Evolutionary conservation across 495 filamentous ascomycete genomes (phyloP).

Genomic region (Rusavskia elegans): DNA sequence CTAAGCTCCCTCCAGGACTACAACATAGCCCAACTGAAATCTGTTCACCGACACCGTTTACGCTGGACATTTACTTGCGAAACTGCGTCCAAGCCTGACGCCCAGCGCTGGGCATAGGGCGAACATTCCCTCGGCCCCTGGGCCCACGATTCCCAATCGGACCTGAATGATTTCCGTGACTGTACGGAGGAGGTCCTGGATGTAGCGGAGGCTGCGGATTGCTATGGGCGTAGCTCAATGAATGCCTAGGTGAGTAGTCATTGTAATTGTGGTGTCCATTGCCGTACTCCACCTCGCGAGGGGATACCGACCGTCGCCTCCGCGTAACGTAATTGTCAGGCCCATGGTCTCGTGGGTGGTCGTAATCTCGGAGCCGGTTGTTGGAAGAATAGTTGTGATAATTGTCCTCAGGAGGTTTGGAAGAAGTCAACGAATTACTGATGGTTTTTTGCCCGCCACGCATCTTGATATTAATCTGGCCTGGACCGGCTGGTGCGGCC

Average conservation of each 20-base stretch:
- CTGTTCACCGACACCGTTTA: neutral
- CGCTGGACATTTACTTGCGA: constrained; percentile 6
- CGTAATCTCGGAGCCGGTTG: neutral
- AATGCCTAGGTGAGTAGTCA: neutral
- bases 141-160: neutral
- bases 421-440: no score
- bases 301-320: neutral
- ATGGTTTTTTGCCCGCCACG: neutral
- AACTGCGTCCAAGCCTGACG: constrained; percentile 22
- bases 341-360: no score
- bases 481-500: constrained; percentile 4
- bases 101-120: constrained; percentile 22
- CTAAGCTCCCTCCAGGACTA: no score
- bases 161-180: neutral
- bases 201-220: neutral
- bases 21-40: no score
- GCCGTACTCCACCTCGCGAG: neutral
- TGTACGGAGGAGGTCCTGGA: neutral
- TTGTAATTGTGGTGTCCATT: neutral
- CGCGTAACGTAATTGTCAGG: no score
- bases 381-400: neutral
- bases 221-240: neutral
- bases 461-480: constrained; percentile 12
- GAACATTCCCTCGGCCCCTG: constrained; percentile 9
- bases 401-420: no score